Base-by-base conservation (phyloP, 2,329 filamentous ascomycete genomes). In the Fusarium tjaetaba region DNA sequence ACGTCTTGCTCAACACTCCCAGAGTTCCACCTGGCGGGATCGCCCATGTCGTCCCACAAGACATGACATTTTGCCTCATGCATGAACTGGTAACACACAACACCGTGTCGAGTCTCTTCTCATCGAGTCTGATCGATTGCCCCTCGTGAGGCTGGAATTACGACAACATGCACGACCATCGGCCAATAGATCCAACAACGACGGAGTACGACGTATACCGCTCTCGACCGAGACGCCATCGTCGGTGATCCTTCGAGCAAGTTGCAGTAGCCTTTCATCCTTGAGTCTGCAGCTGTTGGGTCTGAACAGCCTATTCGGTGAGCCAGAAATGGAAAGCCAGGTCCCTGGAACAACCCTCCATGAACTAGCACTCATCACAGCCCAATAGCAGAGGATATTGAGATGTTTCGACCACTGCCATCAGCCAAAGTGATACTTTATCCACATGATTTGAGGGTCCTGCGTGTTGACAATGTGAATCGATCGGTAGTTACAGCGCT, bases 391-490 rank as follows among this genome's bases (percentile, higher is more conserved):
- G 36, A 59, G 15, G 49, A 55, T 36, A 39, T 38, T 26, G 36
- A 61, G 46, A 49, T 45, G 9, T 55, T 46, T 56, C 39, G 41
- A 28, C 20, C 24, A 43, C 24, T 53, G 24, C 28, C 43, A 28
- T 28, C 53, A 30, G 42, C 48, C 57, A 61, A 73, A 70, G 60
- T 58, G 65, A 68, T 69, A 36, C 39, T n/a, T 26, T 57, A 74
- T 57, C 70, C 68, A 74, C 68, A 64, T 70, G 66, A 49, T 68
- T 56, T 43, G 59, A 48, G 42, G 51, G 24, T 39, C 57, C 75
- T 77, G 75, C 70, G 64, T 49, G 58, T 68, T 64, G 65, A 72
- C 60, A 72, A 60, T 63, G 61, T 38, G 46, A 63, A 56, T 57
- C 64, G 65, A 58, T 59, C 65, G 61, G 61, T 36, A 46, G 42